Evolutionary conservation across 78 protist genomes (phyloP).

Genomic region (Dictyostelium capitatum): DNA sequence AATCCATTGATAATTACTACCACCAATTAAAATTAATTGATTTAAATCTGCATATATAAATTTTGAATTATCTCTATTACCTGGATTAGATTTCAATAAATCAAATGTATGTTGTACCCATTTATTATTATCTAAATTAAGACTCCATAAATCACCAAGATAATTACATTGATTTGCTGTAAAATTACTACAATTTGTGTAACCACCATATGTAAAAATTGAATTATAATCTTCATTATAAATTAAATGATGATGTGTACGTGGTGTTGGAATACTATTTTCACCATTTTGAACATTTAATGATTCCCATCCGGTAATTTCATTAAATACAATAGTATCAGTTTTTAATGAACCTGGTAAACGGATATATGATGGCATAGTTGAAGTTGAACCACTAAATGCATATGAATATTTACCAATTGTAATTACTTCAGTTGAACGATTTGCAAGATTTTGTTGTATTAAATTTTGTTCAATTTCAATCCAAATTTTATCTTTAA

Average conservation of each 20-base stretch:
- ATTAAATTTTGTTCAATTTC: not conserved
- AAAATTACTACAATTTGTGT: not conserved
- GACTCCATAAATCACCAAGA: slow-evolving; percentile 22
- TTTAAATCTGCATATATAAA: not conserved
- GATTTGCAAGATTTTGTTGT: slow-evolving; percentile 31
- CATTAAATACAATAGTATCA: not conserved
- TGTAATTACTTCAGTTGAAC: slow-evolving; percentile 19
- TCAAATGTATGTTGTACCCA: not conserved
- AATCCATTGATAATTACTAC: not conserved
- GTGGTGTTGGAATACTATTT: slow-evolving; percentile 11
- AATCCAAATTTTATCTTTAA: not conserved
- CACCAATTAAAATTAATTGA: not conserved
- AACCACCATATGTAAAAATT: slow-evolving; percentile 39
- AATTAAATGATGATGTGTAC: slow-evolving; percentile 37
- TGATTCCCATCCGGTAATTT: not conserved
- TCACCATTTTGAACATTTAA: not conserved
- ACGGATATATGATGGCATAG: not conserved
- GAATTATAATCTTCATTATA: slow-evolving; percentile 22
- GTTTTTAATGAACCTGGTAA: slow-evolving; percentile 2
- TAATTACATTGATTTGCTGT: not conserved
- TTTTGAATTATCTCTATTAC: slow-evolving; percentile 30
- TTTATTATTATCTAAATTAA: not conserved
- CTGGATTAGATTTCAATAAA: not conserved
- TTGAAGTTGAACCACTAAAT: not conserved
- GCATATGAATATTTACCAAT: not conserved